Conservation (phyloP, 768 basidiomycete species). For the Russula ochroleuca region DNA sequence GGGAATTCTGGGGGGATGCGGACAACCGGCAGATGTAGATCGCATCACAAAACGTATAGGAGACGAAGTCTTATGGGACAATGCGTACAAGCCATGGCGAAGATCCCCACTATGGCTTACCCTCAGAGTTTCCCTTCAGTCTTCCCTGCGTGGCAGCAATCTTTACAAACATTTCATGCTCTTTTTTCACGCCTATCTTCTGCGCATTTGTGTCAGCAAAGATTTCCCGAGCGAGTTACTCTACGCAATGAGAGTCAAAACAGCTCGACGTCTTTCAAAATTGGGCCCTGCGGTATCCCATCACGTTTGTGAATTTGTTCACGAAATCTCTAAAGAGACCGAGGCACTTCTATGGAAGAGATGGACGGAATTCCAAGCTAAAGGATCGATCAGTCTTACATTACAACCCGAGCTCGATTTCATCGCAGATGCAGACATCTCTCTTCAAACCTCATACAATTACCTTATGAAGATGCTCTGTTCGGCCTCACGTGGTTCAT, state of each 20-base stretch:
- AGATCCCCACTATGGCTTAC: constrained; percentile 50
- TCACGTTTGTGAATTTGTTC: not conserved
- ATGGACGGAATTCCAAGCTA: constrained; percentile 12
- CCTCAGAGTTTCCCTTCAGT: constrained; percentile 43
- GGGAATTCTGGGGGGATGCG: constrained; percentile 43
- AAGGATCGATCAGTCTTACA: not conserved
- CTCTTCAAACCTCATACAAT: not conserved
- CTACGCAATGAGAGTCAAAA: constrained; percentile 32
- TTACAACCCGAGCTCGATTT: constrained; percentile 1
- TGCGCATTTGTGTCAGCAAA: constrained; percentile 27
- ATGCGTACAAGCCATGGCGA: constrained; percentile 43
- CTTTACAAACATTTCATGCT: constrained; percentile 49
- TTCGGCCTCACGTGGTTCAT: not conserved
- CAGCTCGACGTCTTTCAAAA: constrained; percentile 29
- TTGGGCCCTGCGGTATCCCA: constrained; percentile 16
- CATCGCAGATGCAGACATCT: constrained; percentile 1
- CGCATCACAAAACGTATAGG: constrained; percentile 42
- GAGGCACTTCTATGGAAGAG: constrained; percentile 6
- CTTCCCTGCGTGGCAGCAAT: constrained; percentile 23
- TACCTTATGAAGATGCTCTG: constrained; percentile 12
- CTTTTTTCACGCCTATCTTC: constrained; percentile 33
- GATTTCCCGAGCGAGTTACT: constrained; percentile 34
- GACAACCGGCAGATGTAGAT: constrained; percentile 32
- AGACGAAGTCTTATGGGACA: constrained; percentile 45
- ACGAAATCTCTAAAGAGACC: not conserved